Base-by-base conservation (phyloP, 148 eudicot species). In the Cornus suecica region DNA sequence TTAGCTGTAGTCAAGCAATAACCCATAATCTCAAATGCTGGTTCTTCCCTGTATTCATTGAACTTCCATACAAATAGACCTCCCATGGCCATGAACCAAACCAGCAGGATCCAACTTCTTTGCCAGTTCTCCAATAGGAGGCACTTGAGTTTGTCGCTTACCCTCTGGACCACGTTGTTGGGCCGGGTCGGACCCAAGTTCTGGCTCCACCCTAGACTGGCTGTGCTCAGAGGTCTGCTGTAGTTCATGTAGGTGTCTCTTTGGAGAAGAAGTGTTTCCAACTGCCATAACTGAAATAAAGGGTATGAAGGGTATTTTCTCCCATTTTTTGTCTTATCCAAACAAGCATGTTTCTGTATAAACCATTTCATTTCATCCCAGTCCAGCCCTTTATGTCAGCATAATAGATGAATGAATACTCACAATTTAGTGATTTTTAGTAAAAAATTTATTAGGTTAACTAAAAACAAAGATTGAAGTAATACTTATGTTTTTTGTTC, bases 1-100 rank as follows among this genome's bases (percentile, higher is more conserved):
- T 95, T 95, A 64, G 99, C 99, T 0, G 93, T 92, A 52, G 97
- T 82, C 45, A 92, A 28, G 77, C 99, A 95, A 73, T 95, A 90
- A 37, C 99, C 99, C 97, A 95, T 95, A 24, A 90, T 87, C 3
- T 88, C 83, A 81, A 91, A 95, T 3, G 92, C 97, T 0, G 92
- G 86, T 76, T 72, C 86, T 26, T 81, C 78, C 23, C 83, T 84
- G 75, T 95, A 95, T 65, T 95, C 97, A 15, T 83, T 62, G 81
- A 95, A 92, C 54, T 91, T 95, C 99, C 99, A 95, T 3, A 86
- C 51, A 72, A 95, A 95, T 25, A 95, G 87, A 0, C 81, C 86
- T n/a, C 83, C 88, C 92, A 92, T 84, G 61, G 69, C 86, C 42
- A 77, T 15, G 18, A 88, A 5, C 99, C 99, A 95, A 1, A 95